These are phyloP conservation scores for Emergomyces africanus DNA, from an alignment of 2,329 filamentous ascomycete species.

Conservation along the genomic window DNA sequence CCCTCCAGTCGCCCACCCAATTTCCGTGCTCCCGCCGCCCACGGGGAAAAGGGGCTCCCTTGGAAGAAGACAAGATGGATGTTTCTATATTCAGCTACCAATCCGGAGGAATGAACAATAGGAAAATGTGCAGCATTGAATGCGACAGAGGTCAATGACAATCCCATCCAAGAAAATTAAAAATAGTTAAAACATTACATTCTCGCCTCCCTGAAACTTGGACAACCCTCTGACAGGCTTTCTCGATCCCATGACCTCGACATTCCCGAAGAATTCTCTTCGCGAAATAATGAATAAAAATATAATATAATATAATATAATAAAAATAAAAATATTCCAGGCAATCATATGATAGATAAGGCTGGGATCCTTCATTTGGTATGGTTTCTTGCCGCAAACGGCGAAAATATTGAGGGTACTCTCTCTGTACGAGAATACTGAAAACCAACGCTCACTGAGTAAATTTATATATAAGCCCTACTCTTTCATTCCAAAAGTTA, in stretches of 20 bases:
- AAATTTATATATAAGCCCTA: not conserved
- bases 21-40: too few relatives aligned
- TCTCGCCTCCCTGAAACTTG: not conserved
- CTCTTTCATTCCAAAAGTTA: not conserved
- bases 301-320: not conserved
- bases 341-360: not conserved
- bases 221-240: not conserved
- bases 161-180: not conserved
- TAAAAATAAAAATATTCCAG: not conserved
- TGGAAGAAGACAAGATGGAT: too few relatives aligned
- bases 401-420: not conserved
- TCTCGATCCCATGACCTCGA: not conserved
- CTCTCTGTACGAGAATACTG: not conserved
- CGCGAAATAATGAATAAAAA: not conserved
- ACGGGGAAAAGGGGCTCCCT: too few relatives aligned
- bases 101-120: not conserved
- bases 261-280: not conserved
- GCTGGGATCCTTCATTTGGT: not conserved
- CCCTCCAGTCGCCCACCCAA: not conserved
- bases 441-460: not conserved
- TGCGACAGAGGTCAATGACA: not conserved
- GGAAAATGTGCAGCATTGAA: not conserved
- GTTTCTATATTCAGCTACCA: not conserved
- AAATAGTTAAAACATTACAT: not conserved
- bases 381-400: not conserved